Evolutionary conservation across 2,329 filamentous ascomycete species (phyloP), one percentile per base, ranked within the genome.

Genomic region (Penicillium fuscoglaucum): DNA sequence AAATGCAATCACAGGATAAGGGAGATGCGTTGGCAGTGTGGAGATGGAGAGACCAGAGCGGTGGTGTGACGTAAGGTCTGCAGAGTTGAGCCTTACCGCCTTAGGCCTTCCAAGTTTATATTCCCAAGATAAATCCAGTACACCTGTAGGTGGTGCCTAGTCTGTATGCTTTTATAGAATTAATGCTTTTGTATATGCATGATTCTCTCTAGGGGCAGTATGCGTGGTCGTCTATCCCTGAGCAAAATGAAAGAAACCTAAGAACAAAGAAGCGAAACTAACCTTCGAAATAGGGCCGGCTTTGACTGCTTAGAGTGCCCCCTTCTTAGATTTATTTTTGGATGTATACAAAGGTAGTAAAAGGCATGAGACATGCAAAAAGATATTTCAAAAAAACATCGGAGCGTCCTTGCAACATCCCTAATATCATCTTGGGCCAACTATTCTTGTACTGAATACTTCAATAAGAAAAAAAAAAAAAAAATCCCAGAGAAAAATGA

Each of bases 1-100:
- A 39, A 44, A 19, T n/a, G 12, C n/a, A 29, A 57, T 9, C 31
- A 52, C n/a, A 19, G 28, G 39, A 17, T 35, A 26, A n/a, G 28
- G 54, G 19, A 40, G 48, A 57, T 57, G 54, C 54, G 54, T 57
- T 57, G 54, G 47, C 54, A 57, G 49, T 52, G 54, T 57, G 54
- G 54, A 57, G 54, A 51, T 57, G 29, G 29, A 31, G 45, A 55
- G 52, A 49, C 28, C 45, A 49, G 46, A 55, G 44, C 45, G 54
- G 54, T 51, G 47, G 54, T 57, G 47, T 57, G 54, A 57, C 54
- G 54, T 57, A 57, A 39, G 44, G 40, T 57, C 53, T 24, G 53
- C 54, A 35, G 40, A 35, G 10, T 28, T 6, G 21, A 24, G 40
- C 29, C 40, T 53, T 46, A 47, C 51, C 40, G 51, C 51, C 41